Evolutionary conservation across 768 basidiomycete genomes (phyloP), one percentile per base, ranked within the genome.

Genomic region (Boletus pseudo-olivaceus): DNA sequence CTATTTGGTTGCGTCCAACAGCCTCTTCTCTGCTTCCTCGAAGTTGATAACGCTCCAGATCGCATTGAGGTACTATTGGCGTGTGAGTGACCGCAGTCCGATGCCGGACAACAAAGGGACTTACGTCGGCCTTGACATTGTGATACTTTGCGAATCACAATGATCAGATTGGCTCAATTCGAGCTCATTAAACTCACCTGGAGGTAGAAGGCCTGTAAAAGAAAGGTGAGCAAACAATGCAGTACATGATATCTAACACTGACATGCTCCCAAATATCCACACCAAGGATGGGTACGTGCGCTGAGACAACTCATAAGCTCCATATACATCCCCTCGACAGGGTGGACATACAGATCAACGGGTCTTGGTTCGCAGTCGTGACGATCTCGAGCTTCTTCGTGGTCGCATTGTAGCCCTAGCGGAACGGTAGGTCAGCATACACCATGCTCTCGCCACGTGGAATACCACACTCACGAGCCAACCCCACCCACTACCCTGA

Each of bases 401-500:
- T 81, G 26, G 67, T 60, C 14, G 79, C 54, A 69, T 87, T 87
- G 67, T 82, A 90, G 30, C 90, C 93, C 88, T 90, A 57, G 20
- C 37, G 34, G 26, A 26, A 10, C 10, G 35, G 7, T 34, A 50
- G 3, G 39, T 47, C 50, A 58, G 41, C 32, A 12, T 19, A 35
- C 45, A 9, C 35, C 26, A 0, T 10, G 4, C 19, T 15, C 40
- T 32, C 26, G 14, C 34, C 29, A 20, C 52, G 23, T 5, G 4
- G 34, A 35, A 34, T 19, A 33, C 54, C 30, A 23, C 37, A 75
- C 79, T 57, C 61, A 87, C 93, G 55, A 99, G 80, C 97, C 97
- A 99, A 42, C 95, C 96, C 97, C 97, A 99, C 3, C 97, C 97
- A 61, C 90, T 93, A 27, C 97, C 97, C 73, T 99, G 97, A 51